These are phyloP conservation scores for Cyclotella atomus DNA, from an alignment of 108 stramenopile species.

Conservation along the genomic window DNA sequence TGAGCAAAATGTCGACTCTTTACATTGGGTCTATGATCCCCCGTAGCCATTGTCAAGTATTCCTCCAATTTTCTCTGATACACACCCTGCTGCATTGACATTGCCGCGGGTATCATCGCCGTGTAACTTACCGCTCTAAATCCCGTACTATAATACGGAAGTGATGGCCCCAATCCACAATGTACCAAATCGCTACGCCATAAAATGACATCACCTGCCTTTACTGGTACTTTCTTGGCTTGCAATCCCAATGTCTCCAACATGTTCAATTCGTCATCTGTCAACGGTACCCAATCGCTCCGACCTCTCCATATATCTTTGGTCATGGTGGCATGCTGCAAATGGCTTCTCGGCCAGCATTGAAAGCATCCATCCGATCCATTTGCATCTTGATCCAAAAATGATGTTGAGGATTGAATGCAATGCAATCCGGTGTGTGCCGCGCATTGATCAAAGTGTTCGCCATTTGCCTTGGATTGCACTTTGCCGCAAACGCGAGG, in stretches of 20 bases:
- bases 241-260: slow-evolving; percentile 18
- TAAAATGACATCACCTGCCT: slow-evolving; percentile 59
- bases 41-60: slow-evolving; percentile 5
- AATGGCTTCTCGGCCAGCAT: slow-evolving; percentile 42
- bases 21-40: slow-evolving; percentile 45
- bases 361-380: slow-evolving; percentile 34
- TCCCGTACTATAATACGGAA: background rate
- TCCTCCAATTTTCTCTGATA: background rate
- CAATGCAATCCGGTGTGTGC: slow-evolving; percentile 20
- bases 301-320: slow-evolving; percentile 38
- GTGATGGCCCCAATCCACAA: slow-evolving; percentile 23
- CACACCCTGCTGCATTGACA: background rate
- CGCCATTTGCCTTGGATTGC: slow-evolving; percentile 23
- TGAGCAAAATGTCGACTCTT: slow-evolving; percentile 34
- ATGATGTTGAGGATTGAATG: slow-evolving; percentile 32
- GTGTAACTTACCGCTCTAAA: background rate
- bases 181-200: slow-evolving; percentile 59
- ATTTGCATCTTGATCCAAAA: slow-evolving; percentile 34
- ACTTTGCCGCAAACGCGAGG: slow-evolving; percentile 23
- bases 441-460: slow-evolving; percentile 47
- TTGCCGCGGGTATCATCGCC: background rate
- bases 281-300: slow-evolving; percentile 43
- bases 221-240: slow-evolving; percentile 18
- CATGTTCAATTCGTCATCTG: slow-evolving; percentile 26
- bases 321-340: slow-evolving; percentile 19